Percentiles rank a stretch among this genome's conserved stretches.
These are phyloP conservation scores for Taphrina flavorubra DNA, from an alignment of 1,139 yeast genomes.

Conservation along the genomic window DNA sequence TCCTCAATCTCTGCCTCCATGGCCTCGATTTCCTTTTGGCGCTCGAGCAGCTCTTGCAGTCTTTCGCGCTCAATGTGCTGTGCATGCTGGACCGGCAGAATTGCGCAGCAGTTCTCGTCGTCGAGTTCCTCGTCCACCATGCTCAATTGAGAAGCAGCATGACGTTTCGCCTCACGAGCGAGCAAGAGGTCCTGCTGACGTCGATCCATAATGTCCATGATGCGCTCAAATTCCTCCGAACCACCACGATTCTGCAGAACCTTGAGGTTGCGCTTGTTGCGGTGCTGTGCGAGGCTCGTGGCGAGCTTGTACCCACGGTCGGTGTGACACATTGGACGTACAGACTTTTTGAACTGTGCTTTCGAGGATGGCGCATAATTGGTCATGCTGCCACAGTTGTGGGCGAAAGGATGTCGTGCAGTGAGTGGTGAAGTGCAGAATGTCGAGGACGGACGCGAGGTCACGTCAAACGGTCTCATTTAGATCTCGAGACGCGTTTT, in stretches of 20 bases:
- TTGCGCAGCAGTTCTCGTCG: slow-evolving; percentile 25
- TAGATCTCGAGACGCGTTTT: slow-evolving; percentile 6
- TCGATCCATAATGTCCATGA: slow-evolving; percentile 32
- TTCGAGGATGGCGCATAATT: slow-evolving; percentile 7
- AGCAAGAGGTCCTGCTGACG: slow-evolving; percentile 21
- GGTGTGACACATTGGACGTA: slow-evolving; percentile 25
- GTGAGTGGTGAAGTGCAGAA: not conserved
- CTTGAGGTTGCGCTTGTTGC: slow-evolving; percentile 30
- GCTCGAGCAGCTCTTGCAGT: slow-evolving; percentile 20
- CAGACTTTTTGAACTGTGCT: slow-evolving; percentile 12
- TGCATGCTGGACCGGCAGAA: slow-evolving; percentile 26
- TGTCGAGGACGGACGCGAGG: slow-evolving; percentile 1
- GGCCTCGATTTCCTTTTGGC: slow-evolving; percentile 22
- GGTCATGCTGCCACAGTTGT: slow-evolving; percentile 5
- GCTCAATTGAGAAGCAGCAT: slow-evolving; percentile 21
- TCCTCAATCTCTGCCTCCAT: slow-evolving; percentile 35
- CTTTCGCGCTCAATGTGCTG: slow-evolving; percentile 29
- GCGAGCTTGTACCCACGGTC: slow-evolving; percentile 26
- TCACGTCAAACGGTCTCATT: slow-evolving; percentile 18
- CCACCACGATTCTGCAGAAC: slow-evolving; percentile 30
- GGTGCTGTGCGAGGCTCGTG: slow-evolving; percentile 26
- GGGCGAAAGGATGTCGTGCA: slow-evolving; percentile 19
- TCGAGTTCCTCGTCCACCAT: slow-evolving; percentile 19
- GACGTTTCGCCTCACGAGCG: slow-evolving; percentile 26
- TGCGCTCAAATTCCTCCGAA: slow-evolving; percentile 30